Evolutionary conservation across 768 basidiomycete species (phyloP).

Genomic region (Cyclocybe cylindracea): DNA sequence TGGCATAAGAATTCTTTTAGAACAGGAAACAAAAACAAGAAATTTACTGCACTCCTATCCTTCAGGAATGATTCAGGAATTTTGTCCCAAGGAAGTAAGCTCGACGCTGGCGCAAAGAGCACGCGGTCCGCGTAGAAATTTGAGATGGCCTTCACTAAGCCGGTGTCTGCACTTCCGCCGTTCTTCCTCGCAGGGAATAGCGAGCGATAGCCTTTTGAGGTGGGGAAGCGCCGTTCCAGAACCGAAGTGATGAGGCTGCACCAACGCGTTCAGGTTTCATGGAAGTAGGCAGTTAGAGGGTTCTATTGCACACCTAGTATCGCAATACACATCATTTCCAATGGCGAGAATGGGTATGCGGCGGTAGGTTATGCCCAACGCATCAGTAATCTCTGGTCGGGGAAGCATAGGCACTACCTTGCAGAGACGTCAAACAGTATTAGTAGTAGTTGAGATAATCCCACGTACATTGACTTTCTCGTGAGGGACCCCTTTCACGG

Average conservation of each 20-base stretch:
- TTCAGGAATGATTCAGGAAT: slow-evolving; percentile 46
- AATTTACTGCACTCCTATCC: slow-evolving; percentile 48
- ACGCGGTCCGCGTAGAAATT: slow-evolving; percentile 45
- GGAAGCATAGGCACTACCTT: slow-evolving; percentile 54
- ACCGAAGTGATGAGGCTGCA: slow-evolving; percentile 46
- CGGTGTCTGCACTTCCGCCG: slow-evolving; percentile 41
- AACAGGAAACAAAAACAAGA: neutral
- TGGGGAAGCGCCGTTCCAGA: slow-evolving; percentile 58
- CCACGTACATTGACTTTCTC: slow-evolving; percentile 45
- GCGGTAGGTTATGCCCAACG: slow-evolving; percentile 55
- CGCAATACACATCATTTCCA: slow-evolving; percentile 62
- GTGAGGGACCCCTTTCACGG: slow-evolving; percentile 51
- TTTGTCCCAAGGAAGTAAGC: slow-evolving; percentile 48
- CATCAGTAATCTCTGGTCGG: slow-evolving; percentile 55
- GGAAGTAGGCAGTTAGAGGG: neutral
- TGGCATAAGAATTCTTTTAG: neutral
- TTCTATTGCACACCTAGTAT: slow-evolving; percentile 39
- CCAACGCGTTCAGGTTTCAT: neutral
- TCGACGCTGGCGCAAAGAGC: slow-evolving; percentile 41
- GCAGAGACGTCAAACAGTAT: neutral
- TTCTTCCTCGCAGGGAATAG: slow-evolving; percentile 49
- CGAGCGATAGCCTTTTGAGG: slow-evolving; percentile 45
- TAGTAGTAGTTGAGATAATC: neutral
- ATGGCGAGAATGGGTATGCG: slow-evolving; percentile 62
- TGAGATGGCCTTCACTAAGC: slow-evolving; percentile 48